Percentiles rank a stretch among this genome's conserved stretches.
Evolutionary conservation across 2,329 filamentous ascomycete species (phyloP).

Genomic region (Fusarium acutatum): DNA sequence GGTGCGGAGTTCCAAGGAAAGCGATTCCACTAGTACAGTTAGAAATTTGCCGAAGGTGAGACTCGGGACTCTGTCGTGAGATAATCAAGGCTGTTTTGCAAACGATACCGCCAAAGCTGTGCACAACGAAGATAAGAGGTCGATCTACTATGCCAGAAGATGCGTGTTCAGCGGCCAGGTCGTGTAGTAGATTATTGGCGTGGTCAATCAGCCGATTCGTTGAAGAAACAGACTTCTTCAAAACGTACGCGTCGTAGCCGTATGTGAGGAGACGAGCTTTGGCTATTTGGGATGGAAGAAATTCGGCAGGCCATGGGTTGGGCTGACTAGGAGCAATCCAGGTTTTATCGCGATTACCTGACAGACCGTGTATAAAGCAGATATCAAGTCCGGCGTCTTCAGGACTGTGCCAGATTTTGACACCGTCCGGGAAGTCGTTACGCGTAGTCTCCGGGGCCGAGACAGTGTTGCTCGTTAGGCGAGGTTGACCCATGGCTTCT

Average conservation of each 20-base stretch:
- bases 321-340: background rate
- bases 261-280: background rate
- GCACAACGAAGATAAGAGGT: background rate
- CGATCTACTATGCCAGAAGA: background rate
- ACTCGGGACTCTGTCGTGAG: background rate
- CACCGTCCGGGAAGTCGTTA: background rate
- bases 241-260: background rate
- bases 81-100: background rate
- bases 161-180: background rate
- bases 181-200: background rate
- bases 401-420: background rate
- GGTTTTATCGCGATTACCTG: background rate
- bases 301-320: background rate
- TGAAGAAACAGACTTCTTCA: background rate
- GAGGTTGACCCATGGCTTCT: background rate
- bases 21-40: background rate
- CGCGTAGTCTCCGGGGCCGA: accelerated
- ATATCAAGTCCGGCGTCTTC: background rate
- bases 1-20: background rate
- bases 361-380: background rate
- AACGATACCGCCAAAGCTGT: background rate
- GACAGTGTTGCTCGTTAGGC: background rate
- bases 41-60: background rate
- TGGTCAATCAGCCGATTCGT: background rate
- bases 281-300: background rate